Base-by-base conservation (phyloP, 2,329 filamentous ascomycete genomes). In the Fusarium torreyae region DNA sequence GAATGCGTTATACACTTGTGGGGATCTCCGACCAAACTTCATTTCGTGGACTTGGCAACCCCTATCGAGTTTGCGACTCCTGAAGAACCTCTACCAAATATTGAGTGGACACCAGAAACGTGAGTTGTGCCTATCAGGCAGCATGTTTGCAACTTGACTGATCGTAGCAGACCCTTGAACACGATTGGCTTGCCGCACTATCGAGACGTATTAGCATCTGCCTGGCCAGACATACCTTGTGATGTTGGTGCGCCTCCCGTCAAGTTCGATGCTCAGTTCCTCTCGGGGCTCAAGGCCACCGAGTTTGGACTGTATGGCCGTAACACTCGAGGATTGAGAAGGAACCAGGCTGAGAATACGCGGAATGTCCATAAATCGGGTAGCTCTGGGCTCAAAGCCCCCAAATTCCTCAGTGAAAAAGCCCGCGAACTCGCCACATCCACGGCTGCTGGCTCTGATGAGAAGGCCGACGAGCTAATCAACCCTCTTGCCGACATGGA, bases 351-450 rank as follows among this genome's bases (percentile, higher is more conserved):
- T 3, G 92, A 96, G 74, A 89, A 93, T 72, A 94, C 91, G 11
- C 89, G 93, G 28, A 85, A 87, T 42, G 77, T 85, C 36, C 86
- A 91, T 55, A 89, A 88, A 50, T 81, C 84, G 1, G 85, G 88
- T 40, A 87, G 89, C 43, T 86, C 91, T 33, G 83, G 74, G 71
- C 89, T 88, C 70, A 90, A 87, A 72, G 91, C 93, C 1, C 96
- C 96, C 5, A 98, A 95, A 73, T 98, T 99, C 76, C 81, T 99
- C 56, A 98, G 96, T 77, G 95, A 99, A 77, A 97, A 97, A 79
- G 92, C 93, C 7, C 88, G 92, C 70, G 91, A 94, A 63, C 84
- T 86, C 18, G 82, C 85, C 17, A 85, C 84, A 64, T 83, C 85
- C 15, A 79, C 76, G 14, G 78, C 74, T 2, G 77, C 77, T 64